Conservation (phyloP, 371 early-diverging fungal genomes). For the Basidiobolus meristosporus region DNA sequence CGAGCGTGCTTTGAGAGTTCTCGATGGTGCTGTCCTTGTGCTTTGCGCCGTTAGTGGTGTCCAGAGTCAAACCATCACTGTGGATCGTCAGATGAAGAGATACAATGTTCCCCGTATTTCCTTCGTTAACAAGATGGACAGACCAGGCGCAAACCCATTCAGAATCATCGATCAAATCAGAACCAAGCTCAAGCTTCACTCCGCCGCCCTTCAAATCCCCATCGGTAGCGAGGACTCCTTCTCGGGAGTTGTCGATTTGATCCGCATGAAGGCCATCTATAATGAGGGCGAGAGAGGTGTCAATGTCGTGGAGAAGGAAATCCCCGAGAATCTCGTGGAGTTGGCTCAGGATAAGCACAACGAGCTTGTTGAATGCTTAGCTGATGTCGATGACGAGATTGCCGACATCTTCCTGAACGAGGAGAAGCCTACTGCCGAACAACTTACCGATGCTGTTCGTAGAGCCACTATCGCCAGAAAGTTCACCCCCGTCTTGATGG, state of each 20-base stretch:
- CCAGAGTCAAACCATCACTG: conserved; percentile 89
- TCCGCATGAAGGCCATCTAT: conserved; percentile 68
- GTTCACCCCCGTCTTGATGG: conserved; percentile 75
- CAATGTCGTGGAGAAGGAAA: conserved; percentile 35
- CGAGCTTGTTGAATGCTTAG: conserved; percentile 64
- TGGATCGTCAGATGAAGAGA: conserved; percentile 86
- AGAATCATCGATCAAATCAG: conserved; percentile 67
- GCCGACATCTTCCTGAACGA: conserved; percentile 67
- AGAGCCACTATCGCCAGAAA: conserved; percentile 55
- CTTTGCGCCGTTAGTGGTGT: conserved; percentile 77
- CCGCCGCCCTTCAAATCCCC: conserved; percentile 86
- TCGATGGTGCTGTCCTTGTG: conserved; percentile 79
- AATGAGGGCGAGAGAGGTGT: conserved; percentile 78
- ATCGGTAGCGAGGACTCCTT: conserved; percentile 82
- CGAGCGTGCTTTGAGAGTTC: conserved; percentile 74
- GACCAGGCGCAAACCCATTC: conserved; percentile 78
- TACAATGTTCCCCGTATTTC: conserved; percentile 74
- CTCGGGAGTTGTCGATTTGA: conserved; percentile 84
- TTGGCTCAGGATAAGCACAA: conserved; percentile 47
- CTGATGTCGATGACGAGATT: conserved; percentile 76
- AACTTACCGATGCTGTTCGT: conserved; percentile 52
- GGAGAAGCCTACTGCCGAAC: conserved; percentile 44
- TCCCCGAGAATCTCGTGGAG: conserved; percentile 64
- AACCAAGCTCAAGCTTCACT: conserved; percentile 47
- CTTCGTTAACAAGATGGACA: conserved; percentile 83